Base-by-base conservation (phyloP, 2,329 filamentous ascomycete genomes). In the Microdochium paspali region DNA sequence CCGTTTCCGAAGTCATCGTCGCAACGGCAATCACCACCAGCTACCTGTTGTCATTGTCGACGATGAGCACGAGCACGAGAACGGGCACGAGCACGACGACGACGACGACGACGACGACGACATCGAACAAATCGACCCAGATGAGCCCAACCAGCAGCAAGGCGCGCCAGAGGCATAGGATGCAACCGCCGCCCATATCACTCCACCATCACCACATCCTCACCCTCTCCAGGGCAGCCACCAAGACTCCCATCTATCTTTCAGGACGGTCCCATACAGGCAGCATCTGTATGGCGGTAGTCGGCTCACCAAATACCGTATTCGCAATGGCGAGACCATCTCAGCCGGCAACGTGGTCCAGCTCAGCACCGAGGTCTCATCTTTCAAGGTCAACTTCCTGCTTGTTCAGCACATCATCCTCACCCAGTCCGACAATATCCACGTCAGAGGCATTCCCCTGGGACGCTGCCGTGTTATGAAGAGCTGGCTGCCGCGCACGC, bases 51-150 rank as follows among this genome's bases (percentile, higher is more conserved):
- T 40, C 35, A 40, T n/a, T 20, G 9, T 40, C 35, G 35, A 40
- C 18, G 31, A 35, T 15, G 13, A 15, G 6, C 13, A 35, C 31
- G 31, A 35, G 15, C 13, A 35, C 5, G 31, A 35, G n/a, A n/a
- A n/a, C n/a, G n/a, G n/a, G n/a, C n/a, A n/a, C 13, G 31, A 49
- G 63, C 58, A 30, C 9, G 26, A 35, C 13, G 31, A 35, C 31
- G 31, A 35, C 13, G 35, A 40, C 15, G 12, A 40, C 18, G 35
- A 3, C 18, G 35, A 40, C 15, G 6, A 5, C 7, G 23, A 20
- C 18, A 3, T 7, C 13, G 35, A 15, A 9, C 15, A n/a, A n/a
- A n/a, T n/a, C n/a, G n/a, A n/a, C n/a, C n/a, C n/a, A n/a, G n/a
- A n/a, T n/a, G n/a, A n/a, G n/a, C n/a, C n/a, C n/a, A n/a, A n/a